Evolutionary conservation across 1,284 basidiomycete species (phyloP).

Genomic region (Trametes pubescens): DNA sequence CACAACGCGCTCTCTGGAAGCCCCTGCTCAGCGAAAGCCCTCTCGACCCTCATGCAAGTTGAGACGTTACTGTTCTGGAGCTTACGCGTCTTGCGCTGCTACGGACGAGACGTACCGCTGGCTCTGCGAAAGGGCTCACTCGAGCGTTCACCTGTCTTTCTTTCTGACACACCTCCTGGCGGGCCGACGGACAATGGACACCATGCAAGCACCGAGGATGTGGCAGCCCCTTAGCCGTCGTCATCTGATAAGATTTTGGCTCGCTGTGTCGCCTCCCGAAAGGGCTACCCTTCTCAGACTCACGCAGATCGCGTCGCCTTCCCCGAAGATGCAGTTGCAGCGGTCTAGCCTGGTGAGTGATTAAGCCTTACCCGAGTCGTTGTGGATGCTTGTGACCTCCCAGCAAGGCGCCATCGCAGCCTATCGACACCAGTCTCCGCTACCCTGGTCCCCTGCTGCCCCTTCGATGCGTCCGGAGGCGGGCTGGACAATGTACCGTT

Average conservation of each 20-base stretch:
- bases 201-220: not conserved
- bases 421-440: slow-evolving; percentile 28
- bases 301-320: slow-evolving; percentile 31
- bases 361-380: slow-evolving; percentile 27
- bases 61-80: no score
- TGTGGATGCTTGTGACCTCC: slow-evolving; percentile 31
- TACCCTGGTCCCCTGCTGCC: slow-evolving; percentile 29
- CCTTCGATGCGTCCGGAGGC: slow-evolving; percentile 21
- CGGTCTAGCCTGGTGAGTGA: slow-evolving; percentile 31
- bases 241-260: slow-evolving; percentile 28
- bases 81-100: no score
- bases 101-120: no score
- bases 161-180: not conserved
- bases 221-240: not conserved
- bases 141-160: not conserved
- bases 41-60: no score
- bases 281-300: slow-evolving; percentile 21
- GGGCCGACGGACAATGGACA: slow-evolving; percentile 7
- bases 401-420: slow-evolving; percentile 19
- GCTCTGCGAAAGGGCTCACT: not conserved
- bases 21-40: no score
- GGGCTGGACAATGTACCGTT: slow-evolving; percentile 12
- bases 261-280: slow-evolving; percentile 11
- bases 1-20: no score
- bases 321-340: slow-evolving; percentile 22